Conservation (phyloP, 441 rosid species). For the Arabidopsis hybrid region DNA sequence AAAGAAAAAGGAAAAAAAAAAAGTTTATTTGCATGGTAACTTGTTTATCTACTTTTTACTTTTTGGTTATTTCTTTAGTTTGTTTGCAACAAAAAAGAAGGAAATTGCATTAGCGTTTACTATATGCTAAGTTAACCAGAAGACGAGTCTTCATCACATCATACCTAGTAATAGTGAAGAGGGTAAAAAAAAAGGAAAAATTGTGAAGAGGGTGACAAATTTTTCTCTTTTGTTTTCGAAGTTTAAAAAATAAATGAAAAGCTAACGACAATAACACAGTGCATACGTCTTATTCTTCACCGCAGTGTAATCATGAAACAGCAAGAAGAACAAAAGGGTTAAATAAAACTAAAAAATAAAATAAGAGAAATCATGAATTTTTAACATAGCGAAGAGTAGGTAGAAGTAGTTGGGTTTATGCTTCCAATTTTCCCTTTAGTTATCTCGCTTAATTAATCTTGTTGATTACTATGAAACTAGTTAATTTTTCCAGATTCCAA, state of each 20-base stretch:
- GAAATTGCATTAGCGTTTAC: background rate
- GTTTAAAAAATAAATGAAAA: background rate
- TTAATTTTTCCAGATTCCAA: conserved; percentile 32
- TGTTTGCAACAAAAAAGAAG: background rate
- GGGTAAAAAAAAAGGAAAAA: no score
- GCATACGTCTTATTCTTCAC: conserved; percentile 33
- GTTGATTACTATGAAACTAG: background rate
- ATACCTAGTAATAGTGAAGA: background rate
- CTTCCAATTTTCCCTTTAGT: conserved; percentile 32
- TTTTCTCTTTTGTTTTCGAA: background rate
- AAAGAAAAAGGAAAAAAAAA: conserved; percentile 6
- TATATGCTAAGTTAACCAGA: background rate
- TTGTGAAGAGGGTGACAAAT: background rate
- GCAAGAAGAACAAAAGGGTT: conserved; percentile 20
- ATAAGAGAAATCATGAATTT: conserved; percentile 13
- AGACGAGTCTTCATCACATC: conserved; percentile 7
- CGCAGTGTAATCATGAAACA: conserved; percentile 34
- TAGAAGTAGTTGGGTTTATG: conserved; percentile 42
- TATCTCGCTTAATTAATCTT: conserved; percentile 12
- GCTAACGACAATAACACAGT: conserved; percentile 33
- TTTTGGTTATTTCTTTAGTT: conserved; percentile 22
- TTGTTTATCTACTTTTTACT: conserved; percentile 39
- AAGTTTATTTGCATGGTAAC: conserved; percentile 43
- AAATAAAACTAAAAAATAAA: conserved; percentile 14
- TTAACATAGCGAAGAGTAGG: conserved; percentile 31